phyloP scores from a whole-genome alignment of 148 eudicot genomes.

The Camellia lanceoleosa region DNA sequence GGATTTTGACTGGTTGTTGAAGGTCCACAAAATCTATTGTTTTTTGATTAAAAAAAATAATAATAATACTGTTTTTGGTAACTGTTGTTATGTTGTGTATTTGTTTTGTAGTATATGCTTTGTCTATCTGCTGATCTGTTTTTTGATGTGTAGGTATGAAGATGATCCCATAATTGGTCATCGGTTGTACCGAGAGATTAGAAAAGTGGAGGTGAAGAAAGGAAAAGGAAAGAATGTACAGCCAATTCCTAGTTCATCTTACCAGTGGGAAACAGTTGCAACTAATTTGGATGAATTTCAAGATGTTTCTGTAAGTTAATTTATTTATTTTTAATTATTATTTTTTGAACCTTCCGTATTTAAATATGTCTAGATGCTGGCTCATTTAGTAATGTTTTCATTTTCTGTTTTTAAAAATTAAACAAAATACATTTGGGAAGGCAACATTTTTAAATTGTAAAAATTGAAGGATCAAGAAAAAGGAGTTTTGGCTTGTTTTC shows the following conservation, averaged over 20 bases:
- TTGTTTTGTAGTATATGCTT: neutral
- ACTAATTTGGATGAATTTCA: conserved; percentile 94
- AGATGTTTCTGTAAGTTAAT: conserved; percentile 80
- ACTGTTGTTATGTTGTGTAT: neutral
- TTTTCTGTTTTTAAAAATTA: neutral
- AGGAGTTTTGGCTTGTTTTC: no score
- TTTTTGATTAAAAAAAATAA: neutral
- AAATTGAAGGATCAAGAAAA: no score
- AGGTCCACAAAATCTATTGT: neutral
- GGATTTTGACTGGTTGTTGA: neutral
- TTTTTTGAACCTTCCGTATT: neutral
- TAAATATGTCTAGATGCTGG: neutral
- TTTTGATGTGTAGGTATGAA: conserved; percentile 69
- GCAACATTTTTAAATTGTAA: no score
- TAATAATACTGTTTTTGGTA: neutral
- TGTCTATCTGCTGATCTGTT: neutral
- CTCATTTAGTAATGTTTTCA: neutral
- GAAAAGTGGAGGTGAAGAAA: conserved; percentile 73
- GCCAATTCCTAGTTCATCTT: conserved; percentile 66
- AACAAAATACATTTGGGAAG: no score
- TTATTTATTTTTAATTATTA: conserved; percentile 2
- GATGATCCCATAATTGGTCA: conserved; percentile 91
- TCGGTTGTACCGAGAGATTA: conserved; percentile 82
- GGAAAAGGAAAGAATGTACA: conserved; percentile 73
- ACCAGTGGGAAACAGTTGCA: conserved; percentile 96